A percentile compares a stretch with the other conserved stretches of the same genome.
Conservation (phyloP, 768 basidiomycete genomes). For the Glaciozyma martinii region DNA sequence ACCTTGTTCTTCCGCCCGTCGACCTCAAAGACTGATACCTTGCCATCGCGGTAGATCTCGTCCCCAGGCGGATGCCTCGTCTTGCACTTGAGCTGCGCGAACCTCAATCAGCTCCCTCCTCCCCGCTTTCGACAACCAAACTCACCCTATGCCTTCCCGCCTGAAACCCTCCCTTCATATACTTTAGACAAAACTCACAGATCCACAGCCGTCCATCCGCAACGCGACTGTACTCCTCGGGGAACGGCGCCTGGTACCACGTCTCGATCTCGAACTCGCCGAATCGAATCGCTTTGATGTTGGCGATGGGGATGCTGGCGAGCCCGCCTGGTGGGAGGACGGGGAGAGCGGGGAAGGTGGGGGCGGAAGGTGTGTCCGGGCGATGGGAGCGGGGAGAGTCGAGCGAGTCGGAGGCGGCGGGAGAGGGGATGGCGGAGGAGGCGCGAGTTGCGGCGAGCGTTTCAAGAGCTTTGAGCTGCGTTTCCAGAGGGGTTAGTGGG, state of each 20-base stretch:
- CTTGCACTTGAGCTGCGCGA: conserved; percentile 79
- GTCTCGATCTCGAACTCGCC: conserved; percentile 86
- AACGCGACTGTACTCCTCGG: conserved; percentile 87
- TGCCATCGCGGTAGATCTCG: conserved; percentile 88
- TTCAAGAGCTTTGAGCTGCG: not conserved
- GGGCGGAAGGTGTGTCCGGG: not conserved
- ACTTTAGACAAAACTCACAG: conserved; percentile 96
- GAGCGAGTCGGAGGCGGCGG: not conserved
- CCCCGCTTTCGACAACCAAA: conserved; percentile 21
- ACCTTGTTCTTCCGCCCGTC: conserved; percentile 96
- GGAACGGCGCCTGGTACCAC: conserved; percentile 98
- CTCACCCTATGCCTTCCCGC: conserved; percentile 74
- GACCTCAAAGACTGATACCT: conserved; percentile 88
- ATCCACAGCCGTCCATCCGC: conserved; percentile 90
- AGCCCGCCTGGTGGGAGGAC: conserved; percentile 12
- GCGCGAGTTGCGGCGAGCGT: not conserved
- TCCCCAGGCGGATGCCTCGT: conserved; percentile 91
- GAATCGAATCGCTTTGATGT: conserved; percentile 41
- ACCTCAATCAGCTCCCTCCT: not conserved
- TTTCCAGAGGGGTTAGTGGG: not conserved
- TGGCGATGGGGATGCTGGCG: conserved; percentile 16
- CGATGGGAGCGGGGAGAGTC: conserved; percentile 24
- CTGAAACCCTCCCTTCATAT: conserved; percentile 88
- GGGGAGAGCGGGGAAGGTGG: conserved; percentile 13
- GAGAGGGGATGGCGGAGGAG: not conserved